These are phyloP conservation scores for Pythium phragmiticola DNA, from an alignment of 352 stramenopile genomes.

Conservation along the genomic window DNA sequence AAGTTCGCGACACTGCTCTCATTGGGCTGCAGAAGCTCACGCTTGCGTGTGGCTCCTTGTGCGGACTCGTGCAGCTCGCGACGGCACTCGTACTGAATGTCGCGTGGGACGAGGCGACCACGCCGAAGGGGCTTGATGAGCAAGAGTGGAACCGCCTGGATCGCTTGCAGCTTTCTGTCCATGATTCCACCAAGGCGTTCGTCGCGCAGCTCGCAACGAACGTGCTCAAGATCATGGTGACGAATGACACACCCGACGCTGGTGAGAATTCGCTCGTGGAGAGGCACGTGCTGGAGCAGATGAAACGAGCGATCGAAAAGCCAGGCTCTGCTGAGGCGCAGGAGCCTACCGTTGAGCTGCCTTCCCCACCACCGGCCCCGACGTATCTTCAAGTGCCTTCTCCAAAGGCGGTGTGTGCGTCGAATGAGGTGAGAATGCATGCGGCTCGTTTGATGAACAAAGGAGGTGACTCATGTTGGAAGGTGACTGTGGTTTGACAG, in stretches of 20 bases:
- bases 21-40: conserved; percentile 57
- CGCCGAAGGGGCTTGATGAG: conserved; percentile 28
- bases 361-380: background rate
- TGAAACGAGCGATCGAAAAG: conserved; percentile 24
- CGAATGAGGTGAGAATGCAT: conserved; percentile 14
- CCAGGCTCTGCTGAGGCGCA: background rate
- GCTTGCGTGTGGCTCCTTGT: conserved; percentile 79
- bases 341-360: background rate
- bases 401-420: conserved; percentile 21
- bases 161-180: conserved; percentile 42
- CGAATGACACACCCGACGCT: conserved; percentile 27
- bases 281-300: conserved; percentile 54
- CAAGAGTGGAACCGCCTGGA: conserved; percentile 62
- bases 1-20: conserved; percentile 63
- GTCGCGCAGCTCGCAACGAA: conserved; percentile 42
- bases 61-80: conserved; percentile 70
- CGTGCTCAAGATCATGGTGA: conserved; percentile 57
- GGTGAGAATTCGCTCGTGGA: conserved; percentile 44
- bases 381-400: conserved; percentile 21
- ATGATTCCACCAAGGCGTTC: conserved; percentile 41
- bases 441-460: background rate
- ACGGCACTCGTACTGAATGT: conserved; percentile 62
- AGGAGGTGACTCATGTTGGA: background rate
- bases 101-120: conserved; percentile 8
- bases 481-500: background rate